Evolutionary conservation across 139 green algal species (phyloP), one percentile per base, ranked within the genome.

Genomic region (Tetraselmis chui): DNA sequence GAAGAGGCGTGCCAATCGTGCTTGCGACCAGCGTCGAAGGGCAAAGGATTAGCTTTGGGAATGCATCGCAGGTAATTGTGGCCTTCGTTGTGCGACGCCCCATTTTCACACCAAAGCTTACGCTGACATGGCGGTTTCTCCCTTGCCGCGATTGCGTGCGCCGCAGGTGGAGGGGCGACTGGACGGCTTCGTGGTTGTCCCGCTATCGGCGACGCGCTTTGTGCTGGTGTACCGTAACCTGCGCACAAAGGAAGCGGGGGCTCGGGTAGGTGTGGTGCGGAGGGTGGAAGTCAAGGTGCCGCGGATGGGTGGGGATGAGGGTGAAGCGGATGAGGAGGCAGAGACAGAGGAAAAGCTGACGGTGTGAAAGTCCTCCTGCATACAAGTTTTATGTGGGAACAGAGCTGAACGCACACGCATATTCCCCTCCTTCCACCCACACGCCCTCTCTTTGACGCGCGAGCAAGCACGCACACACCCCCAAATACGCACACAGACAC

Each of bases 151-250:
- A 18, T 67, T 18, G 45, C 11, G 45, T 18, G 45, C 45, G n/a
- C n/a, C n/a, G 18, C 45, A 67, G 74, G 2, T 29, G 2, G 26
- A 28, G 25, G 74, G 74, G 2, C n/a, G 74, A 2, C 74, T 29
- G 74, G 74, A 77, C 23, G 25, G 77, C 28, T 82, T 82, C 79
- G 79, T 59, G 29, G 2, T 67, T 5, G 45, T 67, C 18, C 45
- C 45, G 45, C 45, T 67, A 18, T 67, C 45, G 45, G 18, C 45
- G 5, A 25, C 45, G 45, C 45, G 45, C 45, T 67, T 67, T 67
- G 45, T 67, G 45, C 45, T 82, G 5, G 79, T 29, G 5, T 82
- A 82, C 31, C 79, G 79, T 23, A 82, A 82, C 79, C 79, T 82
- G 2, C 30, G 27, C 31, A 76, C 31, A 30, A 82, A 82, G 29